Conservation (phyloP, 2,329 filamentous ascomycete genomes). For the Calonectria hongkongensis region DNA sequence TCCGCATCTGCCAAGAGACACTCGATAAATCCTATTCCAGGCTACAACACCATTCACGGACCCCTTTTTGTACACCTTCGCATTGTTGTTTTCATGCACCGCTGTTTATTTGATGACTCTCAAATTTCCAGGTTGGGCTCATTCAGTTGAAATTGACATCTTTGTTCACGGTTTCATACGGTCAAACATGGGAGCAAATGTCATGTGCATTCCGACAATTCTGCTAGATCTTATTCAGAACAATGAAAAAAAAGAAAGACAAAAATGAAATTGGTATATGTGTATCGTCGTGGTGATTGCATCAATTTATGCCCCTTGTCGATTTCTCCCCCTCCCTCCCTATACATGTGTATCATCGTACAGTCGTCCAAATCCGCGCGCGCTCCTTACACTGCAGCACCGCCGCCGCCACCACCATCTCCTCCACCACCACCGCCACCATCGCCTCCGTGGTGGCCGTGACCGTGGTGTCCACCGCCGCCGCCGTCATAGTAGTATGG, state of each 20-base stretch:
- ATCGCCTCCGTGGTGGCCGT: slow-evolving; percentile 7
- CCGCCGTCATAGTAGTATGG: slow-evolving; percentile 17
- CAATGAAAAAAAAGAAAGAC: neutral
- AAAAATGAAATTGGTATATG: slow-evolving; percentile 17
- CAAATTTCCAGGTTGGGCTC: no score
- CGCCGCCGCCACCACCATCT: slow-evolving; percentile 5
- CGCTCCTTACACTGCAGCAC: neutral
- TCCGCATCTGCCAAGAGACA: no score
- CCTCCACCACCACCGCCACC: slow-evolving; percentile 8
- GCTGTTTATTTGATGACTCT: no score
- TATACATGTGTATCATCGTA: slow-evolving; percentile 4
- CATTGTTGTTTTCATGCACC: no score
- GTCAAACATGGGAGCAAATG: neutral
- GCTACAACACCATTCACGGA: no score
- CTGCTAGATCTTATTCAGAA: no score
- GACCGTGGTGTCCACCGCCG: slow-evolving; percentile 1
- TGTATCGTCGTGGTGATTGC: neutral
- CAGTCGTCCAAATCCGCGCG: neutral
- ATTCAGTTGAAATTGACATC: no score
- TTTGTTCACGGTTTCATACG: neutral
- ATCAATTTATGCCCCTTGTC: neutral
- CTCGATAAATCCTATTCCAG: no score
- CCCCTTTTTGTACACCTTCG: no score
- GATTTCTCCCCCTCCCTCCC: neutral
- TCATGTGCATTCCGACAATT: no score